Base-by-base conservation (phyloP, 2,329 filamentous ascomycete genomes). In the Parastagonospora avenae region DNA sequence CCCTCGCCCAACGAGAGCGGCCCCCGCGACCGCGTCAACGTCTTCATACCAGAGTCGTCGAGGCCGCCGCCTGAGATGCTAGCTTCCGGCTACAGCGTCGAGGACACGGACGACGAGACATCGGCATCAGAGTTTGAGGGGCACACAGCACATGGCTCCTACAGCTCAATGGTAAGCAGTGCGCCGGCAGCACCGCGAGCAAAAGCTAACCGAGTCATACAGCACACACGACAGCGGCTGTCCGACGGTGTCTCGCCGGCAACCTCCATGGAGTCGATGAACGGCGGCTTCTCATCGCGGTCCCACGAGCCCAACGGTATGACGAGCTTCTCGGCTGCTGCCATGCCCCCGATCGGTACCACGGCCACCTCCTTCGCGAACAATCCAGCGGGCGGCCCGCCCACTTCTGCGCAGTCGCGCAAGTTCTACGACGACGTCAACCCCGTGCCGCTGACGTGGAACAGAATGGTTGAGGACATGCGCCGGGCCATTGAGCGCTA, bases 371-470 rank as follows among this genome's bases (percentile, higher is more conserved):
- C 83, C 14, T 82, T 84, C 59, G 77, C 79, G 36, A 80, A 81
- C 61, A 79, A 78, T 57, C 52, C 63, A 36, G 74, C 79, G 32
- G 62, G 75, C 2, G 71, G 76, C 2, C 68, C 74, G 29, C 72
- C 75, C 16, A 72, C 77, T 6, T 74, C 79, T 29, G 75, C 77
- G 37, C 84, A 92, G 52, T 89, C 91, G 30, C 86, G 87, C 52
- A 91, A 90, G 43, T 96, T 96, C 76, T 94, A 96, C 66, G 92
- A 97, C 62, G 92, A 97, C 70, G 87, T 88, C n/a, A 85, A 86
- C 42, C 86, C 87, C 3, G 83, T 90, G 8, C 87, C 90, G 6
- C 79, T 96, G 41, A 95, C 91, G 9, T 99, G 94, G 94, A 91
- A 88, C 64, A 82, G 88, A 15, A 85, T 99, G 46, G 88, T 97